Conservation (phyloP, 2,329 filamentous ascomycete genomes). For the Penicillium nordicum region DNA sequence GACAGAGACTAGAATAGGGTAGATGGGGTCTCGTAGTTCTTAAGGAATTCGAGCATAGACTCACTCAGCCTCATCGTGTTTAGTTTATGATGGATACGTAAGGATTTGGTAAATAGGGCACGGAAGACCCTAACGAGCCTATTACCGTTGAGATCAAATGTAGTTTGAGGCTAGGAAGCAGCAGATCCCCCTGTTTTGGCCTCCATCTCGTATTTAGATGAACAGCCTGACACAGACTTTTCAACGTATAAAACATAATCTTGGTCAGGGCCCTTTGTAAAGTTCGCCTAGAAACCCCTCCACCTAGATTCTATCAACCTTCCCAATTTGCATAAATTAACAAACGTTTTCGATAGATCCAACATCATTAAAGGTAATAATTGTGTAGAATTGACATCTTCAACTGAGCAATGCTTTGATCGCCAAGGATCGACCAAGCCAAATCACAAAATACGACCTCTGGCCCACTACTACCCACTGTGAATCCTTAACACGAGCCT, state of each 20-base stretch:
- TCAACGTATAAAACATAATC: neutral
- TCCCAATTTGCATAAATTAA: neutral
- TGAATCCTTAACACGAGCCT: neutral
- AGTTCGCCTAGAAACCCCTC: neutral
- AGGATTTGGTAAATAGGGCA: neutral
- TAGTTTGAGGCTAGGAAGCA: neutral
- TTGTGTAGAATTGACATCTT: neutral
- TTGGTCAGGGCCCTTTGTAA: neutral
- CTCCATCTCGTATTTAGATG: conserved; percentile 7
- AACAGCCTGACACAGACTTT: neutral
- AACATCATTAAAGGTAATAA: neutral
- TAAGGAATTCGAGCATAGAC: neutral
- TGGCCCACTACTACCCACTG: neutral
- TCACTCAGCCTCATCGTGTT: neutral
- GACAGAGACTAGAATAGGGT: neutral
- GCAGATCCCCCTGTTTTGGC: neutral
- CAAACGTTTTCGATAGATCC: neutral
- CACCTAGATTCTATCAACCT: too few species aligned
- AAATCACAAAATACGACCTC: conserved; percentile 8
- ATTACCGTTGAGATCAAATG: neutral
- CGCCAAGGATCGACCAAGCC: neutral
- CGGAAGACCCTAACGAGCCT: neutral
- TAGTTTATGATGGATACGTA: neutral
- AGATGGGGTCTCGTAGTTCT: neutral
- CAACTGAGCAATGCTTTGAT: neutral